Percentiles rank a stretch among this genome's conserved stretches.
Evolutionary conservation across 768 basidiomycete genomes (phyloP).

Genomic region (Lactarius sp.): DNA sequence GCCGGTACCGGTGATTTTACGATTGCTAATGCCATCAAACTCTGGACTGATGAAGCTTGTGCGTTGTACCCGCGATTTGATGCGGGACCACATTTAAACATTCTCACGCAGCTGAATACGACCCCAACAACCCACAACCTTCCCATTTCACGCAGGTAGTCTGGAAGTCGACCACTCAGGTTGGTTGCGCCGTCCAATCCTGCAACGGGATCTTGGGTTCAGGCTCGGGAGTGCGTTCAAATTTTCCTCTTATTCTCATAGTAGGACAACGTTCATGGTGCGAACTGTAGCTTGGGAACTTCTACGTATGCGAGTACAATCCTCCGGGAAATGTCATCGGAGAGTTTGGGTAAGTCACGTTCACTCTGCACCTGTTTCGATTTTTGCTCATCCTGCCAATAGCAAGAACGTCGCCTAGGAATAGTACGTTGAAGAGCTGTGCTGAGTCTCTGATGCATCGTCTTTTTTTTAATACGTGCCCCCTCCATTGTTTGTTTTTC

Average conservation of each 20-base stretch:
- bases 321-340: slow-evolving; percentile 61
- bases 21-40: slow-evolving; percentile 47
- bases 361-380: background rate
- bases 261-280: slow-evolving; percentile 1
- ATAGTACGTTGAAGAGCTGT: background rate
- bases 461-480: slow-evolving; percentile 8
- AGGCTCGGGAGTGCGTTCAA: slow-evolving; percentile 43
- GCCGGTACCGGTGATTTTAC: slow-evolving; percentile 57
- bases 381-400: background rate
- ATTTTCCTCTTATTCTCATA: no score
- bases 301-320: slow-evolving; percentile 66
- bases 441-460: background rate
- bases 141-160: slow-evolving; percentile 77
- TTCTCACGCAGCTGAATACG: slow-evolving; percentile 44
- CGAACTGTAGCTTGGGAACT: slow-evolving; percentile 45
- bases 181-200: slow-evolving; percentile 55
- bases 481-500: no score
- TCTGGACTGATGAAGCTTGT: slow-evolving; percentile 68
- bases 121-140: slow-evolving; percentile 50
- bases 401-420: slow-evolving; percentile 31
- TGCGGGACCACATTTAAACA: background rate
- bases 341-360: slow-evolving; percentile 49
- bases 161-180: slow-evolving; percentile 60
- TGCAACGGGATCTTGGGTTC: no score
- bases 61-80: slow-evolving; percentile 31